Evolutionary conservation across 2,329 filamentous ascomycete genomes (phyloP), one percentile per base, ranked within the genome.

Genomic region (Paramyrothecium roridum): DNA sequence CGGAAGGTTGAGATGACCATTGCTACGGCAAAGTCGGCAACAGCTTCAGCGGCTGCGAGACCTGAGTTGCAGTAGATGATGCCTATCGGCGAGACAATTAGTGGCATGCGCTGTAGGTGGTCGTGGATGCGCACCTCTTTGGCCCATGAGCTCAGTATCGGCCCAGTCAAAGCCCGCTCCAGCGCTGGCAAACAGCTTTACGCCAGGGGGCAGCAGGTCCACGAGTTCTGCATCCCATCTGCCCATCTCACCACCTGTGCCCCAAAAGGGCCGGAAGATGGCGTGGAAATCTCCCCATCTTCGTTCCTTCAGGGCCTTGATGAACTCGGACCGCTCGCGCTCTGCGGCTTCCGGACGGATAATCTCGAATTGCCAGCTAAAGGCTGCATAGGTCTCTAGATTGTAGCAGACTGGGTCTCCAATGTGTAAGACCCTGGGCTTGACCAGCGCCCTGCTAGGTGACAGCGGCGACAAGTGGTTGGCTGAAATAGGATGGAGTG

Each of bases 1-100:
- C 88, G 85, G 74, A 90, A 91, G 16, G 83, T 85, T 10, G 82
- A 81, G 51, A 92, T 81, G 61, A 91, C 82, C 62, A 88, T 80
- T 64, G 85, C 86, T 45, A 90, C 76, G 19, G 86, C 84, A 58
- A 89, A 84, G 68, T 91, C 89, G 52, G 88, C 87, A 2, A 91
- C 88, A 4, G 87, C 84, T 64, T 91, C 88, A 8, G 86, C 86
- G 37, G 86, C 87, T 0, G 88, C 87, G 2, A 84, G 79, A 2
- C 87, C 87, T 3, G 84, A 81, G 71, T 91, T 91, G 76, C 88
- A 91, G 72, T 91, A 91, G 52, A 87, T 72, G 58, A 89, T 82
- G 40, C 84, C 81, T 81, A 51, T 1, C 8, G 33, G 26, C 26
- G 2, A 10, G 49, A 34, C 21, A 50, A 54, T 23, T 34, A 45